A percentile compares a stretch with the other conserved stretches of the same genome.
Conservation (phyloP, 495 filamentous ascomycete genomes). For the Pyrenopolyporus hunteri region DNA sequence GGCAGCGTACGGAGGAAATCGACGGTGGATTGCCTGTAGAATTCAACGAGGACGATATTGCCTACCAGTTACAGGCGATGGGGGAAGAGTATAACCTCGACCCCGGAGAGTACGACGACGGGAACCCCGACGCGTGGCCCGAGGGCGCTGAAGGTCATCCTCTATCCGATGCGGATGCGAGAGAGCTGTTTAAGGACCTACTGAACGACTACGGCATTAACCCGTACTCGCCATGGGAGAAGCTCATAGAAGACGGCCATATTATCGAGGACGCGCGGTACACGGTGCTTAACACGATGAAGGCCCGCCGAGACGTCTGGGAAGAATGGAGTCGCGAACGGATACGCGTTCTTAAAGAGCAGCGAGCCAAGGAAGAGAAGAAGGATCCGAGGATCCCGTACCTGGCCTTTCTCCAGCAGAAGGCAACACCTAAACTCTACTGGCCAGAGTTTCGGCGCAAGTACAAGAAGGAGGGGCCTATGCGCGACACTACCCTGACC, state of each 20-base stretch:
- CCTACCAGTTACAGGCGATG: constrained; percentile 88
- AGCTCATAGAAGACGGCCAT: constrained; percentile 77
- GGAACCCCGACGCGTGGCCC: constrained; percentile 68
- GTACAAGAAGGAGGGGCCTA: constrained; percentile 77
- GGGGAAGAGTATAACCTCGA: constrained; percentile 72
- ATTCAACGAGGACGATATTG: constrained; percentile 95
- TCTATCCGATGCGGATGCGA: constrained; percentile 70
- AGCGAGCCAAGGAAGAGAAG: constrained; percentile 77
- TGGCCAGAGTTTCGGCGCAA: constrained; percentile 97
- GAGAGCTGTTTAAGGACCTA: constrained; percentile 81
- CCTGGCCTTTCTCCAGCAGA: constrained; percentile 77
- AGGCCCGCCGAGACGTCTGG: constrained; percentile 79
- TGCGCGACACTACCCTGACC: constrained; percentile 74
- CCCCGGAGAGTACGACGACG: constrained; percentile 68
- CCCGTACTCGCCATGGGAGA: constrained; percentile 93
- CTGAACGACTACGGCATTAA: constrained; percentile 81
- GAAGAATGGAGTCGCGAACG: constrained; percentile 77
- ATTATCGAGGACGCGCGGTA: constrained; percentile 88
- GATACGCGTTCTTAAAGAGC: constrained; percentile 72
- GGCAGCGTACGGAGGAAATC: constrained; percentile 67
- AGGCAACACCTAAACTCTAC: constrained; percentile 87
- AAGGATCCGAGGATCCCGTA: constrained; percentile 86
- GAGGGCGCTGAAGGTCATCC: constrained; percentile 71
- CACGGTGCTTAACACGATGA: constrained; percentile 79
- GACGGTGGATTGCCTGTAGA: constrained; percentile 68